A percentile compares a stretch with the other conserved stretches of the same genome.
Evolutionary conservation across 108 stramenopile species (phyloP).

Genomic region (Cyclostephanos invisitatus): DNA sequence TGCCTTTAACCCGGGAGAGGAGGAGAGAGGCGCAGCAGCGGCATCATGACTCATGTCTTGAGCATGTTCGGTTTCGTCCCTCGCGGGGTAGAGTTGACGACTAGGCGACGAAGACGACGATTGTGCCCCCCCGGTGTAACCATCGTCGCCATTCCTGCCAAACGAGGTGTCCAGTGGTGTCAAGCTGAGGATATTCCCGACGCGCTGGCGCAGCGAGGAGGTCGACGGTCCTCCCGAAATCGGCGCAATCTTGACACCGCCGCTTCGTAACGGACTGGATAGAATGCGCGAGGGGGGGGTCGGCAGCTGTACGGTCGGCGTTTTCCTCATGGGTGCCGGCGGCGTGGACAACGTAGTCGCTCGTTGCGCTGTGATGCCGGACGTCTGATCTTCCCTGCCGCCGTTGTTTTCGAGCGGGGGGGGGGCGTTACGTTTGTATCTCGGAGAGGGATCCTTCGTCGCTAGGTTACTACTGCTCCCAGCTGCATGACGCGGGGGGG

Average conservation of each 20-base stretch:
- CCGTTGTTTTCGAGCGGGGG: slow-evolving; percentile 18
- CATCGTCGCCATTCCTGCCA: not conserved
- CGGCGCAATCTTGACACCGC: slow-evolving; percentile 8
- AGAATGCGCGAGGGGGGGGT: slow-evolving; percentile 5
- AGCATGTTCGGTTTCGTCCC: not conserved
- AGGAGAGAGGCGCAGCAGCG: not conserved
- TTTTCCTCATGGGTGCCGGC: not conserved
- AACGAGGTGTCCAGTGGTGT: slow-evolving; percentile 42
- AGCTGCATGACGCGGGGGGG: slow-evolving; percentile 1
- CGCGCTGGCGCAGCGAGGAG: slow-evolving; percentile 29
- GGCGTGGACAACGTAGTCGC: not conserved
- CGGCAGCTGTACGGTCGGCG: not conserved
- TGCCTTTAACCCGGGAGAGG: not conserved
- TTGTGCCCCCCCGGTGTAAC: not conserved
- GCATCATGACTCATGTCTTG: not conserved
- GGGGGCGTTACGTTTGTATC: slow-evolving; percentile 44
- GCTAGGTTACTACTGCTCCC: slow-evolving; percentile 6
- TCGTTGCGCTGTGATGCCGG: not conserved
- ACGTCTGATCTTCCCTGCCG: slow-evolving; percentile 1
- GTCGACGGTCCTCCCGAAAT: not conserved
- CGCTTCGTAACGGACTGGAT: slow-evolving; percentile 13
- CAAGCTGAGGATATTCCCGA: slow-evolving; percentile 28
- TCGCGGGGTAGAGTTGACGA: too few species aligned
- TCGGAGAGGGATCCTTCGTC: slow-evolving; percentile 22
- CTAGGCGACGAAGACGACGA: too few species aligned